Evolutionary conservation across 2,329 filamentous ascomycete species (phyloP), one percentile per base, ranked within the genome.

Genomic region (Aspergillus sp.): DNA sequence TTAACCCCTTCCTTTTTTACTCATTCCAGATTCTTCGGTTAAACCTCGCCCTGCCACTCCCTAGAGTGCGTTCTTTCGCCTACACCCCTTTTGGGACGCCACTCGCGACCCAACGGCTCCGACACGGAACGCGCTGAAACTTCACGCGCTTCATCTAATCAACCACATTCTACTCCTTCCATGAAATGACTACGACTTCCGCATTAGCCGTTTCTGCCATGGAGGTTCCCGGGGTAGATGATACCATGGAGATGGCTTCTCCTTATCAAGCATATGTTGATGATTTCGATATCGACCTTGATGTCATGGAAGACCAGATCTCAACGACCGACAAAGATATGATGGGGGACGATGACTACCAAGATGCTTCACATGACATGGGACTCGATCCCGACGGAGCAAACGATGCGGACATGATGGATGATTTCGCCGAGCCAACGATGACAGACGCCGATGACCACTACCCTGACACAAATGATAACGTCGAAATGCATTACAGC

Each of bases 231-330:
- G 56, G 60, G 16, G 52, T 68, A 44, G 75, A 76, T 51, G 75
- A 79, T 49, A 73, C 62, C 44, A 74, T 75, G 70, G 72, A 75
- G 54, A 70, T 75, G 70, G 66, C 67, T 10, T 71, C 69, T 38
- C 70, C 70, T 30, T 71, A 71, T 40, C 63, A 72, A 26, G 69
- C 68, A 3, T 68, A 71, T 49, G 73, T 74, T 46, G 79, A 82
- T 60, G 76, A 76, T 73, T 85, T 62, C 73, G 80, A 61, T 74
- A 82, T 86, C 54, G 83, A 86, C 58, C 75, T 86, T 54, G 82
- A 84, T 58, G 65, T 79, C 54, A 70, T 74, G 61, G 67, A 85
- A 53, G 80, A 84, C 59, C 79, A 84, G 58, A 75, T 77, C 52
- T 82, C 83, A 49, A 73, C 82, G 45, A 78, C 82, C 59, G 84